Conservation (phyloP, 1,139 yeast species). For the Protomyces inundatus region DNA sequence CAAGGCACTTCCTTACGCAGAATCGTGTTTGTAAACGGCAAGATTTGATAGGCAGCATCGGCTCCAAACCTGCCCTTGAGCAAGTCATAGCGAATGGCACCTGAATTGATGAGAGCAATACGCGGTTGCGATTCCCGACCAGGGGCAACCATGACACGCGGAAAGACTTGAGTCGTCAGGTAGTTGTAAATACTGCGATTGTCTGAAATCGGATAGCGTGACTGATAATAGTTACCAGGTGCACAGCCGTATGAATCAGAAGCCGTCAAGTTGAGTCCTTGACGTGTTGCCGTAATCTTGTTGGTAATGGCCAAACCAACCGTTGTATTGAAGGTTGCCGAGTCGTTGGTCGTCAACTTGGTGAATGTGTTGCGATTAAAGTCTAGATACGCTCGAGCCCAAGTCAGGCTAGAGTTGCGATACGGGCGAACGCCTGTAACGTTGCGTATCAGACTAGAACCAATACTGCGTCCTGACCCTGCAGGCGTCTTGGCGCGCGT, state of each 20-base stretch:
- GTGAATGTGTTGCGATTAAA: constrained; percentile 66
- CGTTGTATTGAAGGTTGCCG: constrained; percentile 44
- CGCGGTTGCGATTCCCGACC: constrained; percentile 45
- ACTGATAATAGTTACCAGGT: constrained; percentile 59
- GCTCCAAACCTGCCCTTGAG: constrained; percentile 78
- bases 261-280: constrained; percentile 49
- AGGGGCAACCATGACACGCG: constrained; percentile 45
- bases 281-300: constrained; percentile 47
- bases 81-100: constrained; percentile 81
- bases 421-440: constrained; percentile 19
- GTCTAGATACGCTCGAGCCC: constrained; percentile 47
- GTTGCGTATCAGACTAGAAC: constrained; percentile 25
- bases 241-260: constrained; percentile 55
- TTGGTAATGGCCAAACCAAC: constrained; percentile 50
- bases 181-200: constrained; percentile 57
- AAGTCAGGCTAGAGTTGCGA: constrained; percentile 27
- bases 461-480: not conserved
- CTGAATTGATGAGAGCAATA: constrained; percentile 71
- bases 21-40: constrained; percentile 86
- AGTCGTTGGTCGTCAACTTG: constrained; percentile 49
- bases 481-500: not conserved
- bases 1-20: constrained; percentile 50
- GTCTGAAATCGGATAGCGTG: constrained; percentile 62
- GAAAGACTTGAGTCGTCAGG: constrained; percentile 55
- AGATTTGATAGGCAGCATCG: constrained; percentile 75